phyloP scores from a whole-genome alignment of 768 basidiomycete species.

The Auriculariales sp. region DNA sequence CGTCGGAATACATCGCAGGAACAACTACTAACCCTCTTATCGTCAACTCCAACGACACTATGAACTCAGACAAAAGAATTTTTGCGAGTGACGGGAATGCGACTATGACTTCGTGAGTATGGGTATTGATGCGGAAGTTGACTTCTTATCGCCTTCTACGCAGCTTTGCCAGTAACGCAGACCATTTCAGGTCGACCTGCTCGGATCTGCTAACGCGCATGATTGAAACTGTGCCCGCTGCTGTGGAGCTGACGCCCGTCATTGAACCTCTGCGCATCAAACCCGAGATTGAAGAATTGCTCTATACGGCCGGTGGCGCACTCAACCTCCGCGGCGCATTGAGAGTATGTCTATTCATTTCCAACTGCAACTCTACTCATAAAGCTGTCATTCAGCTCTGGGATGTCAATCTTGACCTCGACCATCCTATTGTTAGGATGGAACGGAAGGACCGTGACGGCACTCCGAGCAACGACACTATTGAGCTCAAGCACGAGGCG shows the following conservation, averaged over 20 bases:
- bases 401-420: neutral
- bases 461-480: neutral
- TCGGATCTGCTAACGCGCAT: constrained; percentile 26
- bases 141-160: neutral
- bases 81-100: constrained; percentile 26
- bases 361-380: neutral
- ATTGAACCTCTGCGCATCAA: constrained; percentile 4
- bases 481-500: neutral
- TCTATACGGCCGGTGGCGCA: neutral
- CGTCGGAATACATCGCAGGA: constrained; percentile 25
- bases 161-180: constrained; percentile 17
- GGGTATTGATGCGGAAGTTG: neutral
- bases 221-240: constrained; percentile 34
- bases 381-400: neutral
- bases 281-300: neutral
- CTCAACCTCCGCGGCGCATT: neutral
- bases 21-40: constrained; percentile 26
- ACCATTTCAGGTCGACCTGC: constrained; percentile 25
- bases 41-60: constrained; percentile 18
- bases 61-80: constrained; percentile 26
- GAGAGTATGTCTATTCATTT: neutral
- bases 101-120: constrained; percentile 24
- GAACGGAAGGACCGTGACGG: neutral
- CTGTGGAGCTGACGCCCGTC: constrained; percentile 28
- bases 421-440: neutral